phyloP scores from a whole-genome alignment of 306 rosid species.

The Purshia tridentata region DNA sequence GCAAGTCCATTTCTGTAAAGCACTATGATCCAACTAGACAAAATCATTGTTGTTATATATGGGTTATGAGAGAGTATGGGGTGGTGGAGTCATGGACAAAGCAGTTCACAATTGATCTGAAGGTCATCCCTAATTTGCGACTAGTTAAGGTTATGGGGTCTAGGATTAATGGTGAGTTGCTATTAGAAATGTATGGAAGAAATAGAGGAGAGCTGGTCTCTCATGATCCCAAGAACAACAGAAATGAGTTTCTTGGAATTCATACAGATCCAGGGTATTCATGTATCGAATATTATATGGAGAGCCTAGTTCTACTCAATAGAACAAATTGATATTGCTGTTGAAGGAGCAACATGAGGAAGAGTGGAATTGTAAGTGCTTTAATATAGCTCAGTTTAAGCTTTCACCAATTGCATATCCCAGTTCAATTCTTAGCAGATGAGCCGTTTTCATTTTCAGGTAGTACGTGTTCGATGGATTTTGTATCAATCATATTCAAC shows the following conservation, averaged over 20 bases:
- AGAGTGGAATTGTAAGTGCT: not conserved
- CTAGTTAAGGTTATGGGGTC: constrained; percentile 1
- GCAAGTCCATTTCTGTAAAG: not conserved
- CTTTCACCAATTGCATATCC: too few relatives aligned
- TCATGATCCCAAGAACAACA: constrained; percentile 1
- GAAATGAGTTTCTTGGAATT: not conserved
- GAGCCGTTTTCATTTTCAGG: too few relatives aligned
- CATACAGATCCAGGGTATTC: constrained; percentile 8
- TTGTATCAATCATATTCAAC: too few relatives aligned
- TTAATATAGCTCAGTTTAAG: too few relatives aligned
- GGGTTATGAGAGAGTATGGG: constrained; percentile 23
- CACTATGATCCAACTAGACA: not conserved
- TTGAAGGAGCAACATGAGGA: not conserved
- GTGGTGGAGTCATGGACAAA: constrained; percentile 23
- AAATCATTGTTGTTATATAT: not conserved
- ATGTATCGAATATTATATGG: not conserved
- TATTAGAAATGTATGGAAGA: not conserved
- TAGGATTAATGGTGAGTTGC: constrained; percentile 2
- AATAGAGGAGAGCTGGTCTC: constrained; percentile 16
- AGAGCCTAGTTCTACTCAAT: constrained; percentile 12
- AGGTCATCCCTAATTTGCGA: not conserved
- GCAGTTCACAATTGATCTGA: not conserved
- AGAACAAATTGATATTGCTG: not conserved
- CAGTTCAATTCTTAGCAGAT: too few relatives aligned
- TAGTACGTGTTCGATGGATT: too few relatives aligned